Conservation (phyloP, 2,329 filamentous ascomycete genomes). For the Lasiodiplodia sp. region DNA sequence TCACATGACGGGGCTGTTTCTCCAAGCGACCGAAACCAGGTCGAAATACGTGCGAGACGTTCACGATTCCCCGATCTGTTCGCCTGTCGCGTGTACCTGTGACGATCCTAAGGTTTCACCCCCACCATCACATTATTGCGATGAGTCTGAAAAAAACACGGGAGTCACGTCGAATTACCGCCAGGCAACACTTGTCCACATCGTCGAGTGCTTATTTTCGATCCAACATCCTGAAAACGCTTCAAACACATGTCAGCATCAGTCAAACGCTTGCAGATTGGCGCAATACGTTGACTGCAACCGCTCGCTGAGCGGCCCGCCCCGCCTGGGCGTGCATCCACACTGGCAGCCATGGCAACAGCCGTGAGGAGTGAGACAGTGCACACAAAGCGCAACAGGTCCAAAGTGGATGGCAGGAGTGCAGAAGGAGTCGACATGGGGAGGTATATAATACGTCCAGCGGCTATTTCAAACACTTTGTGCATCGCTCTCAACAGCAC, state of each 20-base stretch:
- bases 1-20: background rate
- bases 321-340: constrained; percentile 8
- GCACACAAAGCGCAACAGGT: background rate
- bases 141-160: background rate
- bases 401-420: background rate
- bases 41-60: background rate
- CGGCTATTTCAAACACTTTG: constrained; percentile 13
- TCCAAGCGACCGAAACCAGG: constrained; percentile 5
- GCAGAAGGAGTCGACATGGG: background rate
- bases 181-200: background rate
- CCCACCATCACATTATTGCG: background rate
- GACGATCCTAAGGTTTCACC: constrained; percentile 9
- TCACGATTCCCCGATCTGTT: constrained; percentile 9
- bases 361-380: background rate
- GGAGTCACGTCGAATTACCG: background rate
- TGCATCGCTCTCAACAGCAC: background rate
- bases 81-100: background rate
- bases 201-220: background rate
- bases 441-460: constrained; percentile 4
- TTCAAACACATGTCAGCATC: background rate
- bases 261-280: background rate
- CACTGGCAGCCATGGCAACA: background rate
- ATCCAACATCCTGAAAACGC: background rate
- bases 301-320: constrained; percentile 13
- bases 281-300: background rate